Conservation (phyloP, 192 early-diverging fungal species). For the Backusella mclennaniae region DNA sequence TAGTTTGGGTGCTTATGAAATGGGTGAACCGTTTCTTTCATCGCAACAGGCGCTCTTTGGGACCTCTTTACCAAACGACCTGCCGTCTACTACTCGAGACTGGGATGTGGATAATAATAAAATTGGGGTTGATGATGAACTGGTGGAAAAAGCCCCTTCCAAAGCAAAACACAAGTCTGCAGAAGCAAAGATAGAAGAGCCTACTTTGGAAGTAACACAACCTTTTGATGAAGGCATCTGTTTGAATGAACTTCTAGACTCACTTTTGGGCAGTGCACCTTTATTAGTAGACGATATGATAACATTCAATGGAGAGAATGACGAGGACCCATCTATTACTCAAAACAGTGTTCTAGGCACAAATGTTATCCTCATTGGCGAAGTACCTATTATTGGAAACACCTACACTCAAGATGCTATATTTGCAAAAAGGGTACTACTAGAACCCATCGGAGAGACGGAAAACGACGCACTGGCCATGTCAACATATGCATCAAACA, state of each 20-base stretch:
- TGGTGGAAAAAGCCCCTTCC: neutral
- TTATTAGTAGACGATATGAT: neutral
- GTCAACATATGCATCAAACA: neutral
- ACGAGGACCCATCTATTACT: neutral
- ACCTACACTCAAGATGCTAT: neutral
- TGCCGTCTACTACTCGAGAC: neutral
- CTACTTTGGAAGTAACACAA: neutral
- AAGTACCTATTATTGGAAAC: neutral
- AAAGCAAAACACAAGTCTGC: neutral
- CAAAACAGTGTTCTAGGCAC: neutral
- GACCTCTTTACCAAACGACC: neutral
- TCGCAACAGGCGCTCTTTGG: neutral
- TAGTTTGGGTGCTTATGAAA: neutral
- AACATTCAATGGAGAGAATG: neutral
- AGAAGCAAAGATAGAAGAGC: neutral
- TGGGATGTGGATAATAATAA: neutral
- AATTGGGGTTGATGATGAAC: neutral
- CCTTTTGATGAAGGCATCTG: neutral
- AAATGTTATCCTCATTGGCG: neutral
- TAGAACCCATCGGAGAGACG: no score
- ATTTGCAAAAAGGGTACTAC: neutral
- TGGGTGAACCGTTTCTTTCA: neutral
- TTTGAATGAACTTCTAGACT: neutral
- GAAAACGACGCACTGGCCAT: neutral
- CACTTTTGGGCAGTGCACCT: neutral